Evolutionary conservation across 805 yeast genomes (phyloP), one percentile per base, ranked within the genome.

Genomic region (Saturnispora gosingensis): DNA sequence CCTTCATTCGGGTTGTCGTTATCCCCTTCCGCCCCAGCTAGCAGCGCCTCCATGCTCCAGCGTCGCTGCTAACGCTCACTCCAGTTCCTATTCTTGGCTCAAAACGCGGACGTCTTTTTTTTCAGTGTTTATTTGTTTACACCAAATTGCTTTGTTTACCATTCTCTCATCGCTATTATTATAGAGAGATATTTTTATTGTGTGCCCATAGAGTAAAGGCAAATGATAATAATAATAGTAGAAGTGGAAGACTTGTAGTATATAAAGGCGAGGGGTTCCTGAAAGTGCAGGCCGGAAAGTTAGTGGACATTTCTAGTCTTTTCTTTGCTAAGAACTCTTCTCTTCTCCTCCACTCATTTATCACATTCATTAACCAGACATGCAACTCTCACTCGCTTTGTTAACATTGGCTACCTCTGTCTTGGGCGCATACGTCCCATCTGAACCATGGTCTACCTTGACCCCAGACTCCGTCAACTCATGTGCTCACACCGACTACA

Each of bases 381-480:
- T 58, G 60, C 46, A 54, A 47, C 42, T 55, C 22, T 50, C 56
- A 10, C 34, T 53, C 22, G 11, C 58, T 7, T 11, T 57, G 44
- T 60, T 75, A 51, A 78, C 81, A 60, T 62, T 79, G 42, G 73
- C 75, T 50, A 65, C 78, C n/a, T 54, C 72, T 16, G 72, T 82
- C 34, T 49, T 74, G 48, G 83, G 85, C 48, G 87, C 87, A 53
- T 77, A 77, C 59, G 78, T 80, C 58, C 85, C 85, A 56, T 67
- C 81, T 50, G 83, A 78, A 54, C 81, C 83, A 60, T 84, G 85
- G 85, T 67, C 84, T 50, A 81, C 88, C 51, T 74, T 85, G 67
- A 83, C 89, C 38, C 90, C 93, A 58, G 38, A 50, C 22, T 52
- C 67, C 42, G 77, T 76, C 46, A 73, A 74, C 54, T 58, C 78